Percentiles rank a stretch among this genome's conserved stretches.
Evolutionary conservation across 2,329 filamentous ascomycete genomes (phyloP).

Genomic region (Pseudodiploospora longispora): DNA sequence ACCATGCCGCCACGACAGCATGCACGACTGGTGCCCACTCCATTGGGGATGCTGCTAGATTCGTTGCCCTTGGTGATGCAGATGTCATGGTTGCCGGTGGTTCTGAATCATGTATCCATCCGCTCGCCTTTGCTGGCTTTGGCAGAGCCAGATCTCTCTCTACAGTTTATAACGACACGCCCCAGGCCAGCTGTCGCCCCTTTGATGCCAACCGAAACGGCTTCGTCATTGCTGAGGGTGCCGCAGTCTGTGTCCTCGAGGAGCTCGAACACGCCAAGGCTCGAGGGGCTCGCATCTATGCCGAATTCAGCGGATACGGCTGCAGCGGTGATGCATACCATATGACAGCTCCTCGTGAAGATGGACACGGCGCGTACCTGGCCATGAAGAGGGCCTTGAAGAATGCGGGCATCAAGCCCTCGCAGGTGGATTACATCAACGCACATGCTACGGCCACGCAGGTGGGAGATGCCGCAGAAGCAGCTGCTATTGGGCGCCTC

Average conservation of each 20-base stretch:
- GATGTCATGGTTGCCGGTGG: slow-evolving; percentile 96
- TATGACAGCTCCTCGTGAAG: slow-evolving; percentile 80
- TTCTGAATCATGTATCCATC: slow-evolving; percentile 91
- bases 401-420: slow-evolving; percentile 61
- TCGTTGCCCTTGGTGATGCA: slow-evolving; percentile 85
- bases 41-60: slow-evolving; percentile 85
- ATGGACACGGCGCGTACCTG: slow-evolving; percentile 71
- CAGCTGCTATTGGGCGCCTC: slow-evolving; percentile 68
- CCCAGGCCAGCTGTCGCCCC: slow-evolving; percentile 66
- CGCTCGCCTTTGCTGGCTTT: slow-evolving; percentile 86
- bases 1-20: slow-evolving; percentile 86
- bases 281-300: slow-evolving; percentile 75
- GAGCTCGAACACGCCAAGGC: slow-evolving; percentile 80
- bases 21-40: slow-evolving; percentile 95
- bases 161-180: slow-evolving; percentile 68
- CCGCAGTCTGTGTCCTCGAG: slow-evolving; percentile 81
- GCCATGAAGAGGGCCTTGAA: slow-evolving; percentile 81
- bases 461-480: slow-evolving; percentile 84
- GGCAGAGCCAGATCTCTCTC: slow-evolving; percentile 78
- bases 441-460: slow-evolving; percentile 87
- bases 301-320: slow-evolving; percentile 83
- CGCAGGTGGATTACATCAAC: slow-evolving; percentile 81
- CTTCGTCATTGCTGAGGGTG: slow-evolving; percentile 90
- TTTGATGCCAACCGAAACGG: slow-evolving; percentile 76
- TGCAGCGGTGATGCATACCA: slow-evolving; percentile 87